These are phyloP conservation scores for Funneliformis caledonium DNA, from an alignment of 371 early-diverging fungal genomes.

Conservation along the genomic window DNA sequence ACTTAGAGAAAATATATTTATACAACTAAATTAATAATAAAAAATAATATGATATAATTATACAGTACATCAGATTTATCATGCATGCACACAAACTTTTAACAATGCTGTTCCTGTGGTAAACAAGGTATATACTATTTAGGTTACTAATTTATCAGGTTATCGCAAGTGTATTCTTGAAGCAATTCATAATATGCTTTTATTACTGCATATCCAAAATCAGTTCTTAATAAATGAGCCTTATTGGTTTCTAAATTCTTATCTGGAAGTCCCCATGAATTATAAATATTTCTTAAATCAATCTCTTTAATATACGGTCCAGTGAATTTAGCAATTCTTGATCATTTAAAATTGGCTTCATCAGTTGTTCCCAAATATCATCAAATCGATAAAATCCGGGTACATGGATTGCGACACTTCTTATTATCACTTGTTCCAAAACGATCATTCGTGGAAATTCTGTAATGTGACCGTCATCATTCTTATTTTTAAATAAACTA, in stretches of 20 bases:
- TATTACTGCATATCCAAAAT: conserved; percentile 2
- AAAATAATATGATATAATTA: too few relatives aligned
- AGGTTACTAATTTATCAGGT: too few relatives aligned
- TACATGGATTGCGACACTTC: conserved; percentile 49
- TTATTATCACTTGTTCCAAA: conserved; percentile 46
- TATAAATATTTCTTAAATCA: conserved; percentile 3
- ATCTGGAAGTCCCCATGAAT: not conserved
- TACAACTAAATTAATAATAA: too few relatives aligned
- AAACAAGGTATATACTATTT: too few relatives aligned
- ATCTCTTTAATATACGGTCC: conserved; percentile 25
- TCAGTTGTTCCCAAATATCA: conserved; percentile 46
- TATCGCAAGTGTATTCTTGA: not conserved
- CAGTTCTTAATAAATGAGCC: not conserved
- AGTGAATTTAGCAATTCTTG: conserved; percentile 17
- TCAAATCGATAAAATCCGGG: conserved; percentile 46
- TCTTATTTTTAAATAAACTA: too few relatives aligned
- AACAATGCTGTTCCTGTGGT: too few relatives aligned
- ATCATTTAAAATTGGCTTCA: conserved; percentile 9
- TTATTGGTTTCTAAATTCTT: too few relatives aligned
- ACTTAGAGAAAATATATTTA: too few relatives aligned
- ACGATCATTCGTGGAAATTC: conserved; percentile 41
- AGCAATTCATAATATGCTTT: conserved; percentile 7
- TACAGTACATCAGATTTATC: too few relatives aligned
- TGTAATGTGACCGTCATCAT: too few relatives aligned
- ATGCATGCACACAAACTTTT: too few relatives aligned